A percentile compares a stretch with the other conserved stretches of the same genome.
phyloP scores from a whole-genome alignment of 805 yeast genomes.

The Ogataea trehaloabstinens region DNA sequence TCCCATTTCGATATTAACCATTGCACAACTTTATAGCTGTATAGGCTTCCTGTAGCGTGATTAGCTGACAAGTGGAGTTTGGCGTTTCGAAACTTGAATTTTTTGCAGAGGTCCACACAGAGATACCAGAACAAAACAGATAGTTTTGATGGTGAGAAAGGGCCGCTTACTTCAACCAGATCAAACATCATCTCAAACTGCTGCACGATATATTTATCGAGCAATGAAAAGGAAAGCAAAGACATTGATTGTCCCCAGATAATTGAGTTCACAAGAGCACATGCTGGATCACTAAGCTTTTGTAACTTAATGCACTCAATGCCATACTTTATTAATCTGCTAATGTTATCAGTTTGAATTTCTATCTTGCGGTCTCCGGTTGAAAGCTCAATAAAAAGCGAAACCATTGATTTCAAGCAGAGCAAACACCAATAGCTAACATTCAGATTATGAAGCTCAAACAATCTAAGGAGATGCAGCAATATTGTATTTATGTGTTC shows the following conservation, averaged over 20 bases:
- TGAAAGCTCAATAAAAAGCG: constrained; percentile 3
- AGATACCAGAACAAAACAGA: constrained; percentile 55
- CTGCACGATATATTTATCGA: constrained; percentile 42
- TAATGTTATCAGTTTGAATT: constrained; percentile 10
- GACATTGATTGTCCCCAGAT: constrained; percentile 4
- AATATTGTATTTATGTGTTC: constrained; percentile 5
- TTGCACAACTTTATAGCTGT: constrained; percentile 34
- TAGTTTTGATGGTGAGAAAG: constrained; percentile 43
- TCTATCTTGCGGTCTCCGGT: background rate
- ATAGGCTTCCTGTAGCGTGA: constrained; percentile 12
- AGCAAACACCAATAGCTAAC: constrained; percentile 15
- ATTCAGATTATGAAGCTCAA: constrained; percentile 18
- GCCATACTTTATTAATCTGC: constrained; percentile 34
- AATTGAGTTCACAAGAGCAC: constrained; percentile 29
- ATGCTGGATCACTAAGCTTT: constrained; percentile 28
- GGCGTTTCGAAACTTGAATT: constrained; percentile 30
- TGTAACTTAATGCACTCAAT: constrained; percentile 37
- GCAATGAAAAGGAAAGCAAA: constrained; percentile 4
- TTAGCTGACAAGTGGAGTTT: constrained; percentile 21
- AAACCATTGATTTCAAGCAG: constrained; percentile 8
- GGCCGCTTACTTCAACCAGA: constrained; percentile 61
- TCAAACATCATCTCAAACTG: constrained; percentile 52
- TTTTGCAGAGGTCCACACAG: constrained; percentile 36
- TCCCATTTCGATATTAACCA: constrained; percentile 56
- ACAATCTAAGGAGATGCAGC: constrained; percentile 13